phyloP scores from a whole-genome alignment of 2,329 filamentous ascomycete species.

The Chaetoscypha palmicola region DNA sequence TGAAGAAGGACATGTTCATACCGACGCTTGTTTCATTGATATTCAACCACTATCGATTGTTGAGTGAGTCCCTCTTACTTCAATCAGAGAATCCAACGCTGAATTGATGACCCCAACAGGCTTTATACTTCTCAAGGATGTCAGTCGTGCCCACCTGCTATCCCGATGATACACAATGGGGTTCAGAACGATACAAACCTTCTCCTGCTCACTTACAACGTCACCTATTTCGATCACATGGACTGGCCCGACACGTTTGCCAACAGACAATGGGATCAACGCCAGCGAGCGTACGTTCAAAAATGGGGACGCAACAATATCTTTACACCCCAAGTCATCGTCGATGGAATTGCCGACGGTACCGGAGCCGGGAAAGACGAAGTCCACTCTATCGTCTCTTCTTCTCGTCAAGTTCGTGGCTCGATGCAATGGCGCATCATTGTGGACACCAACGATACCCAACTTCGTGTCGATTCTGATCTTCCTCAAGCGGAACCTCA shows the following conservation, averaged over 20 bases:
- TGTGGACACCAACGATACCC: slow-evolving; percentile 12
- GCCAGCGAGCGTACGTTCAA: slow-evolving; percentile 31
- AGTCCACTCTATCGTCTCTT: slow-evolving; percentile 3
- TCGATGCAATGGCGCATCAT: slow-evolving; percentile 12
- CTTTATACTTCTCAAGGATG: slow-evolving; percentile 34
- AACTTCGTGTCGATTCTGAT: slow-evolving; percentile 13
- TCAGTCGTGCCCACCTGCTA: slow-evolving; percentile 30
- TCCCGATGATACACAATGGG: slow-evolving; percentile 29
- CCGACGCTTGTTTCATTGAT: slow-evolving; percentile 30
- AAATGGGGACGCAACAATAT: slow-evolving; percentile 30
- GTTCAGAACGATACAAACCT: slow-evolving; percentile 27
- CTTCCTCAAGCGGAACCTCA: not conserved
- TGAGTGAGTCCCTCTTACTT: slow-evolving; percentile 16
- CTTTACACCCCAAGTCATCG: slow-evolving; percentile 30
- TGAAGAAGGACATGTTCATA: slow-evolving; percentile 30
- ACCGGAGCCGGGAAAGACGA: slow-evolving; percentile 9
- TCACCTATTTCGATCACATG: slow-evolving; percentile 32
- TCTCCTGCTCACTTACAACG: slow-evolving; percentile 31
- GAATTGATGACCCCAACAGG: no score
- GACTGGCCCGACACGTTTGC: slow-evolving; percentile 32
- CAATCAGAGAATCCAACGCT: no score
- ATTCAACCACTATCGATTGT: slow-evolving; percentile 31
- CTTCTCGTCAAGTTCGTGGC: slow-evolving; percentile 4
- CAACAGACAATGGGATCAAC: slow-evolving; percentile 27
- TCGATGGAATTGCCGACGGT: slow-evolving; percentile 23